These are phyloP conservation scores for Phenoliferia sp. DNA, from an alignment of 1,284 basidiomycete genomes.

Conservation along the genomic window DNA sequence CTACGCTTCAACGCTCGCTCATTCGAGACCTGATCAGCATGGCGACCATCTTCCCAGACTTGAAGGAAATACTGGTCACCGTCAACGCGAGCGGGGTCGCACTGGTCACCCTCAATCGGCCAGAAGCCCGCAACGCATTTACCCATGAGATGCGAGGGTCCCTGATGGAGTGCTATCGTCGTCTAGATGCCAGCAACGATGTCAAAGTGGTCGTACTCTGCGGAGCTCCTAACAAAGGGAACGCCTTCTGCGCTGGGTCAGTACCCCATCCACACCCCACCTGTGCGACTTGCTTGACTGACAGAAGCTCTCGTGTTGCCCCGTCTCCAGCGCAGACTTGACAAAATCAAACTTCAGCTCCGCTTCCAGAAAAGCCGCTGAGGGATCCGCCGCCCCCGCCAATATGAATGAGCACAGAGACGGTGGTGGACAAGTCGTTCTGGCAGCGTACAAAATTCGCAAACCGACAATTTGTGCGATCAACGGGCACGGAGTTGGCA, in stretches of 20 bases:
- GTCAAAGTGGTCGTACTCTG: conserved; percentile 12
- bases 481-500: conserved; percentile 17
- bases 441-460: conserved; percentile 1
- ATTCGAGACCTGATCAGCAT: too few relatives aligned
- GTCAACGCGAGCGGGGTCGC: neutral
- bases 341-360: conserved; percentile 6
- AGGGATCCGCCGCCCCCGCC: neutral
- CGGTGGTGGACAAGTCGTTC: neutral
- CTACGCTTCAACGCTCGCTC: too few relatives aligned
- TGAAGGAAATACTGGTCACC: conserved; percentile 2
- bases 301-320: neutral
- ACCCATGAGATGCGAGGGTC: conserved; percentile 5
- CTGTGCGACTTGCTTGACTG: neutral
- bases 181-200: conserved; percentile 4
- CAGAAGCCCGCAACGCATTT: conserved; percentile 9
- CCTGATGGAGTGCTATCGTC: neutral
- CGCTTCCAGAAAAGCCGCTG: neutral
- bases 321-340: conserved; percentile 3
- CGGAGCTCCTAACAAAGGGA: conserved; percentile 1
- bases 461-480: conserved; percentile 17
- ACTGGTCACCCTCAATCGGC: conserved; percentile 9
- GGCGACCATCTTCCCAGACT: conserved; percentile 5
- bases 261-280: neutral
- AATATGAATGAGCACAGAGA: conserved; percentile 8
- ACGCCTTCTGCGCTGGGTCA: conserved; percentile 13